Base-by-base conservation (phyloP, 805 yeast species). In the Ogataea corticis region DNA sequence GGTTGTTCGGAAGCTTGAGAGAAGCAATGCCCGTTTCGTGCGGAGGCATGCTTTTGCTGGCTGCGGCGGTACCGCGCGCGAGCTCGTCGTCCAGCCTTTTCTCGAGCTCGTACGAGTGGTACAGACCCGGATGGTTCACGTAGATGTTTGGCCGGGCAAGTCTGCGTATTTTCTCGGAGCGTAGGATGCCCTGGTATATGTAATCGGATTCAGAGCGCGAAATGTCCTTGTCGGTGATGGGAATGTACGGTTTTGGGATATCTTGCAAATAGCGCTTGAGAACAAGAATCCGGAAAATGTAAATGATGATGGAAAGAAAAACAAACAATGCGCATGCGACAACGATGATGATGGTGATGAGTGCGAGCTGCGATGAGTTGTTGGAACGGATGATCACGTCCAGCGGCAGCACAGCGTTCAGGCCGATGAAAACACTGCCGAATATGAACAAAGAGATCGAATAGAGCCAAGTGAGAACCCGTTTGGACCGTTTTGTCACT, bases 301-400 rank as follows among this genome's bases (percentile, higher is more conserved):
- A 79, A 15, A 86, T 61, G 1, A 79, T 50, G 0, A 82, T 50
- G 3, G 81, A 66, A 6, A 76, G 54, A 0, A 84, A 46, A 1
- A 81, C 69, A 51, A 87, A 80, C 1, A 80, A 66, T 2, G 82
- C 87, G 56, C 87, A 73, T 6, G 85, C 88, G 36, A 82, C 77
- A 7, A 87, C 80, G 16, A 90, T 87, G 48, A 91, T 87, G 50
- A 91, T 83, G 3, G 92, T 79, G 61, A 90, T 88, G 61, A 87
- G 70, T 1, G 87, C 94, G 55, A 86, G 79, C 48, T 79, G 77
- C 11, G 73, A 66, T 3, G 79, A 67, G 7, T 70, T 70, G 2
- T 80, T 70, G 1, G 84, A 73, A 53, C 79, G 77, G 1, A 77
- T 72, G 48, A 90, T 80, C 25, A 89, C 80, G 64, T 92, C 97